Evolutionary conservation across 345 rosid species (phyloP), one percentile per base, ranked within the genome.

Genomic region (Salix koriyanagi): DNA sequence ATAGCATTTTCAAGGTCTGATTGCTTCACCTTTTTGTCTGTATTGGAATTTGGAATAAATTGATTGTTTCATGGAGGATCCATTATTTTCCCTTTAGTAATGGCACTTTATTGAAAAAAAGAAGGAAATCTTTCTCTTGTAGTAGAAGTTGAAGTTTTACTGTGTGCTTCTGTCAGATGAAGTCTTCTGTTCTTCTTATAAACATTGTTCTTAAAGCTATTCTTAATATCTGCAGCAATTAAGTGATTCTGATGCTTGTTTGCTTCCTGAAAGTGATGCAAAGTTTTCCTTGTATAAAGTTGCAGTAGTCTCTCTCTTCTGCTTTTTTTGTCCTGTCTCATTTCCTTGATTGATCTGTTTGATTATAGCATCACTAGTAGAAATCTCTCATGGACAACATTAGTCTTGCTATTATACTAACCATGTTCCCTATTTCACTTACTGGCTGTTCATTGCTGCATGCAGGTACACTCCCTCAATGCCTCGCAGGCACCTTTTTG

Each of bases 401-500:
- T 58, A n/a, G 14, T 58, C 14, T 23, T n/a, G 26, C 28, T n/a
- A 58, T 58, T 58, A n/a, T 58, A 26, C 26, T 23, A n/a, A 1
- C 11, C 46, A 18, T 65, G 54, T 52, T 67, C 26, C 62, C 28
- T 66, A 37, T 76, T 73, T 56, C 52, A 26, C 74, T 82, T 23
- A 77, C 72, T 64, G 50, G 65, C 16, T 39, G 18, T 58, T 76
- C 41, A 39, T 79, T 69, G 67, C 71, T 77, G 39, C 65, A 41
- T 69, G 60, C 68, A 96, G 99, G 87, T 92, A 88, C 82, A 84
- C 89, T 62, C 97, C 94, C 66, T 87, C 89, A 77, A 87, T 90
- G 91, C 94, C 97, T 75, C 87, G 44, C 41, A 85, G 84, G 77
- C 97, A 89, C 79, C 89, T 89, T 54, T 96, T 94, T 82, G 97